Evolutionary conservation across 164 flowering plant genomes (phyloP).

Genomic region (grape (Vitis vinifera)): DNA sequence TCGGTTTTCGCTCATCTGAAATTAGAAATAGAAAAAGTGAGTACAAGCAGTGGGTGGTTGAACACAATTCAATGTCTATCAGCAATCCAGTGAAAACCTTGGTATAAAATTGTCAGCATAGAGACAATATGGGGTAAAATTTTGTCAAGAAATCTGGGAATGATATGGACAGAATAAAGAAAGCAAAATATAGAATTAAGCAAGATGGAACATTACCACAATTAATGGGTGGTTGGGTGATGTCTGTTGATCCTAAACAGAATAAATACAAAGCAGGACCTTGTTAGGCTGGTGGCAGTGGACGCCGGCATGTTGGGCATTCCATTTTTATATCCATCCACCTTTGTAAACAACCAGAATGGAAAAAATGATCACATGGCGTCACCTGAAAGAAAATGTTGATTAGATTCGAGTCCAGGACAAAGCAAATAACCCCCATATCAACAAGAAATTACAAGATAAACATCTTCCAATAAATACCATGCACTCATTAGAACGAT

Average conservation of each 20-base stretch:
- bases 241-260: constrained; percentile 24
- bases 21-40: no score
- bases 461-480: constrained; percentile 27
- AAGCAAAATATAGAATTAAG: neutral
- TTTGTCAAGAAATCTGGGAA: no score
- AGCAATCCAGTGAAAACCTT: no score
- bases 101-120: no score
- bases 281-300: constrained; percentile 80
- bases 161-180: neutral
- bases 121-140: no score
- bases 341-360: constrained; percentile 91
- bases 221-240: constrained; percentile 11
- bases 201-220: constrained; percentile 15
- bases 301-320: constrained; percentile 96
- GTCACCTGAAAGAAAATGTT: constrained; percentile 62
- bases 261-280: constrained; percentile 20
- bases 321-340: constrained; percentile 99
- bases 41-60: no score
- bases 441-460: neutral
- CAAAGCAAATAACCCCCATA: neutral
- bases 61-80: no score
- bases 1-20: neutral
- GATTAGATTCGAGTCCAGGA: neutral
- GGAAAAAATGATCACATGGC: constrained; percentile 99
- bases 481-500: constrained; percentile 83